A percentile compares a stretch with the other conserved stretches of the same genome.
Evolutionary conservation across 1,284 basidiomycete species (phyloP).

Genomic region (Malassezia sp.): DNA sequence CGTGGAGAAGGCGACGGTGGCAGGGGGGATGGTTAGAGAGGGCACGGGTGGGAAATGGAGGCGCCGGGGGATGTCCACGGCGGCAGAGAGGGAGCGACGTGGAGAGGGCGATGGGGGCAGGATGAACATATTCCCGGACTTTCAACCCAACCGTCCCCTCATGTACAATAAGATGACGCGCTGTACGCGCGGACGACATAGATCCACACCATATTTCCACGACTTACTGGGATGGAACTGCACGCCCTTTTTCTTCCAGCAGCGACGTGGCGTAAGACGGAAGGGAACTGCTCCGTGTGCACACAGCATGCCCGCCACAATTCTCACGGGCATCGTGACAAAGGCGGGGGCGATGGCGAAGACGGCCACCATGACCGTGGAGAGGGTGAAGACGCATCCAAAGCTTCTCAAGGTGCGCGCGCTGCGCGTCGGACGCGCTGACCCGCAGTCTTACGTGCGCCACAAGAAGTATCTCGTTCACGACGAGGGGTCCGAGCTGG

Average conservation of each 20-base stretch:
- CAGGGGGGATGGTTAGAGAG: too few species aligned
- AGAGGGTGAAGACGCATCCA: constrained; percentile 29
- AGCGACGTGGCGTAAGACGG: too few species aligned
- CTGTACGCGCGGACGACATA: too few species aligned
- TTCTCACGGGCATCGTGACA: constrained; percentile 28
- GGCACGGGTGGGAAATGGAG: too few species aligned
- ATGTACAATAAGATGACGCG: too few species aligned
- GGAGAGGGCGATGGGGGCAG: too few species aligned
- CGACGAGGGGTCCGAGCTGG: constrained; percentile 27
- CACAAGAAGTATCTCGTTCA: constrained; percentile 43
- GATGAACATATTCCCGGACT: too few species aligned
- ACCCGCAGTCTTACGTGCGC: constrained; percentile 24
- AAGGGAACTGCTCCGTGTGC: neutral
- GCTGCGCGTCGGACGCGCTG: neutral
- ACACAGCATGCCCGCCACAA: constrained; percentile 19
- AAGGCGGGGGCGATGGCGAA: constrained; percentile 43
- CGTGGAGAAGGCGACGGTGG: too few species aligned
- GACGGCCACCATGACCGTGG: constrained; percentile 40
- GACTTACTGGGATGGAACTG: neutral
- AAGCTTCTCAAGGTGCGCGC: constrained; percentile 32
- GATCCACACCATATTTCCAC: constrained; percentile 6
- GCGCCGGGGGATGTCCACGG: too few species aligned
- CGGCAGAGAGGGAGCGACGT: too few species aligned
- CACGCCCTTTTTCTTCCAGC: neutral
- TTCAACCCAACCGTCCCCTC: too few species aligned